phyloP scores from a whole-genome alignment of 805 yeast species.

The Candida koratica region DNA sequence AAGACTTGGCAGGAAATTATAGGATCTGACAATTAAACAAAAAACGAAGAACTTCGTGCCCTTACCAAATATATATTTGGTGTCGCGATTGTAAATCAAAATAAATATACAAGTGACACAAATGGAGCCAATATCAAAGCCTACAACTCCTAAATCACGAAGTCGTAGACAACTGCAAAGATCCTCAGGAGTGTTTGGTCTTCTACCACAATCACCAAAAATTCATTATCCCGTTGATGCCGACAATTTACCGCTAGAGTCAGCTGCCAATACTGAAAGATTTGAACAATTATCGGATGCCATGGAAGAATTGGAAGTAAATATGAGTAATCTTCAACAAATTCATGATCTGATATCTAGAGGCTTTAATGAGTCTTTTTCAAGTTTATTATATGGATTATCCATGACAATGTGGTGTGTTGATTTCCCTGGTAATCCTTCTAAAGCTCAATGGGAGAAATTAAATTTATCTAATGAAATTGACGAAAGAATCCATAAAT shows the following conservation, averaged over 20 bases:
- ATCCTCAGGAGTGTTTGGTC: conserved; percentile 35
- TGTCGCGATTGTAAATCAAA: too few species aligned
- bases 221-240: conserved; percentile 42
- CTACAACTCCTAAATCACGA: conserved; percentile 11
- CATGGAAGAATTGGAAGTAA: conserved; percentile 51
- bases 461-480: conserved; percentile 21
- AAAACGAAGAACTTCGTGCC: too few species aligned
- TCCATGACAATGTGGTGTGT: conserved; percentile 87
- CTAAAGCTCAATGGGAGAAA: conserved; percentile 31
- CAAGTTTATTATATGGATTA: conserved; percentile 72
- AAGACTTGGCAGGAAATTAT: conserved; percentile 81
- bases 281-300: conserved; percentile 47
- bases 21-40: conserved; percentile 24
- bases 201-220: conserved; percentile 40
- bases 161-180: conserved; percentile 18
- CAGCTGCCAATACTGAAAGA: conserved; percentile 34
- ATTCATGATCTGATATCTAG: conserved; percentile 59
- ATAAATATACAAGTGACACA: conserved; percentile 2
- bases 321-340: conserved; percentile 52
- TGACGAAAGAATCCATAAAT: conserved; percentile 20
- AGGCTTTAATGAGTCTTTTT: conserved; percentile 71
- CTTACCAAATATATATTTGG: too few species aligned
- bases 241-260: conserved; percentile 40
- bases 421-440: conserved; percentile 52
- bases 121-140: conserved; percentile 9